Base-by-base conservation (phyloP, 495 filamentous ascomycete species). In the Halenospora varia region DNA sequence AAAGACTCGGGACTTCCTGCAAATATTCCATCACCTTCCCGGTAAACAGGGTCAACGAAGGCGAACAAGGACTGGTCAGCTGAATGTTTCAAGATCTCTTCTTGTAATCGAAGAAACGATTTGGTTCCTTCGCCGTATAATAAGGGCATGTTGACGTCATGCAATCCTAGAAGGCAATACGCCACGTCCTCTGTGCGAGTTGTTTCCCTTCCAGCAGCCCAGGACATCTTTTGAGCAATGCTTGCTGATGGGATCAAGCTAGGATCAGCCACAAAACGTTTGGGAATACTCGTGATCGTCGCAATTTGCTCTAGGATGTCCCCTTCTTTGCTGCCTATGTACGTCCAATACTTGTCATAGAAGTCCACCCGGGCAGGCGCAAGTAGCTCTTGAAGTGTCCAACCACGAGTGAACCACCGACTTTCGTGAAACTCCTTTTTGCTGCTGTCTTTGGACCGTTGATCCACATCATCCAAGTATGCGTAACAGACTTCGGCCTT, bases 301-400 rank as follows among this genome's bases (percentile, higher is more conserved):
- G 58, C 57, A 24, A 71, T 45, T 3, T 11, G 4, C 13, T 56
- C n/a, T n/a, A n/a, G 2, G 15, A 3, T 13, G 67, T 26, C 13
- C 8, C 42, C 10, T 55, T 10, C 56, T 62, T 69, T 23, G n/a
- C 52, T 68, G 1, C 68, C 69, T 8, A 68, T 18, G 10, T 55
- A 47, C 10, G 15, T 50, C 69, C 69, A 71, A 6, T 53, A 24
- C n/a, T 35, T n/a, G 26, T 57, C 50, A 18, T 54, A 62, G 49
- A 71, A 71, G 11, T 55, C 24, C 10, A 71, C 50, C 3, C 48
- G 39, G 2, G 24, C 24, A 8, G 65, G 70, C 4, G 67, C 67
- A 2, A 71, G 55, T 10, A 71, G 57, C 46, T 71, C 67, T 40
- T 68, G 66, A 1, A 69, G 63, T 2, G 61, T 65, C 66, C 66